Conservation (phyloP, 176 grass and related monocot genomes). For the Rhipidocladum racemiflorum region DNA sequence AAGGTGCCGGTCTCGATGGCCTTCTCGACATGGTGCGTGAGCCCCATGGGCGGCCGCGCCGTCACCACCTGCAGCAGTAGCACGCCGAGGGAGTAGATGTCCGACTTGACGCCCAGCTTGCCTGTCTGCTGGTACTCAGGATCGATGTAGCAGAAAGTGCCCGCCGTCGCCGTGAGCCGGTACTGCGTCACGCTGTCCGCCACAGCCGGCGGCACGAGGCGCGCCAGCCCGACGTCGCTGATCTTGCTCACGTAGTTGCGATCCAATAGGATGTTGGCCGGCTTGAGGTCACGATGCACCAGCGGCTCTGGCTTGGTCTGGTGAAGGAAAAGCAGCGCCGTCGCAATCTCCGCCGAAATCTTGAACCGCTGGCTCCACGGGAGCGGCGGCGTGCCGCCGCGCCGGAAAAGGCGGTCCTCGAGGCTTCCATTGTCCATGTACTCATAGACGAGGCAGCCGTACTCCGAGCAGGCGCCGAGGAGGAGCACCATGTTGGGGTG, state of each 20-base stretch:
- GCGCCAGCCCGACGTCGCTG: conserved; percentile 83
- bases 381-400: conserved; percentile 58
- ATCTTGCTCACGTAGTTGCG: conserved; percentile 98
- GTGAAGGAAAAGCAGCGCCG: conserved; percentile 81
- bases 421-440: conserved; percentile 95
- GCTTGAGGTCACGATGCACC: conserved; percentile 92
- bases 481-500: conserved; percentile 98
- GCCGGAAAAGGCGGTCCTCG: conserved; percentile 74
- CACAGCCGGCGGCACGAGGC: conserved; percentile 71
- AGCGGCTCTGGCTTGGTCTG: conserved; percentile 87
- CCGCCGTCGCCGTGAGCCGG: conserved; percentile 77
- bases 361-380: conserved; percentile 72
- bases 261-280: conserved; percentile 88
- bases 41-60: conserved; percentile 73
- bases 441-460: conserved; percentile 90
- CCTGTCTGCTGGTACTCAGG: conserved; percentile 99
- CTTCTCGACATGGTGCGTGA: conserved; percentile 83
- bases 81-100: conserved; percentile 93
- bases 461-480: conserved; percentile 83
- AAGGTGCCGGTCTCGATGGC: conserved; percentile 72
- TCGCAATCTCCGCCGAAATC: conserved; percentile 78
- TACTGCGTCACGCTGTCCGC: conserved; percentile 87
- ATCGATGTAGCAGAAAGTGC: conserved; percentile 97
- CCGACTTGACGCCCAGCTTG: conserved; percentile 79
- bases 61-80: conserved; percentile 88